Base-by-base conservation (phyloP, 2,329 filamentous ascomycete genomes). In the Cyphellophora europaea region DNA sequence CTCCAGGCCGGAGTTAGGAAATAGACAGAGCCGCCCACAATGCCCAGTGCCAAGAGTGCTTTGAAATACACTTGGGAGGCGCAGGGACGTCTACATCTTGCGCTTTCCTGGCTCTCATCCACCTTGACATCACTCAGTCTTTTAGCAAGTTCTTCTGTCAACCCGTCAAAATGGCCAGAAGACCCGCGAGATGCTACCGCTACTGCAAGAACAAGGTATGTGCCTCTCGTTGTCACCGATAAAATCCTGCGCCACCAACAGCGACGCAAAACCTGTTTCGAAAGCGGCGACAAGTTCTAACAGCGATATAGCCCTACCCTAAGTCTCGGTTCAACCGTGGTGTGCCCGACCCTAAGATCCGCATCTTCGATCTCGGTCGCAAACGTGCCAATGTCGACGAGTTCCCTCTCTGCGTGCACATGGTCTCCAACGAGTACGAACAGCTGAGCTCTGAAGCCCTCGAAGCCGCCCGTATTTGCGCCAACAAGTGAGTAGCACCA, bases 121-220 rank as follows among this genome's bases (percentile, higher is more conserved):
- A 15, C 13, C 18, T 32, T 18, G 30, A 15, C 30, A 32, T 11
- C 30, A 10, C 30, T 13, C 27, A n/a, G n/a, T 19, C 23, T 27
- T 25, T 12, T 28, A 16, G 33, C 27, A 42, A 38, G 25, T 30
- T 36, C n/a, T n/a, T 25, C 63, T 61, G 62, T n/a, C 59, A 65
- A 55, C 59, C 63, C 62, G 77, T 80, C 81, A 88, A 81, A 76
- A 98, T 98, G 91, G 91, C 91, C 65, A 87, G 91, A 72, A 87
- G 91, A 83, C 91, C 91, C 65, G 91, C 91, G 64, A 84, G 91
- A 77, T 98, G 91, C 77, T 98, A 94, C 80, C 82, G 91, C 65
- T 98, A 98, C 84, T 98, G 91, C 88, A 98, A 98, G 86, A 98
- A 96, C 82, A 95, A 95, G 87, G 87, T 93, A 66, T 71, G 82